Percentiles rank a stretch among this genome's conserved stretches.
Conservation (phyloP, 208 protist genomes). For the Trypanosoma brucei region DNA sequence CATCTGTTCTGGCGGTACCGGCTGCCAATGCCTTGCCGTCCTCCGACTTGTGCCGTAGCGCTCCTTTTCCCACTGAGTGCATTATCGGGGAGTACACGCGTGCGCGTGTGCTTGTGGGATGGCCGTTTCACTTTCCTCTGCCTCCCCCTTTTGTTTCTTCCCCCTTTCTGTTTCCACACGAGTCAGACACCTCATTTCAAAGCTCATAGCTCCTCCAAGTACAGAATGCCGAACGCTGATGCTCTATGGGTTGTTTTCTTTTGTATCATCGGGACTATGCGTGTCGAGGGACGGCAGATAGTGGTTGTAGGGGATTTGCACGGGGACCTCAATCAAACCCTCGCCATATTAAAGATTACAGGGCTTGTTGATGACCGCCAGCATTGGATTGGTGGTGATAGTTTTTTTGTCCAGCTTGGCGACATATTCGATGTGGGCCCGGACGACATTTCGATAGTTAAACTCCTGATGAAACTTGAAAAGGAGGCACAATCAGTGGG, state of each 20-base stretch:
- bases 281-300: constrained; percentile 44
- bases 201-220: too few relatives aligned
- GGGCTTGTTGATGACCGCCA: constrained; percentile 63
- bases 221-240: background rate
- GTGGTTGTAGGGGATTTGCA: constrained; percentile 84
- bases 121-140: too few relatives aligned
- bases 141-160: background rate
- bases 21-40: background rate
- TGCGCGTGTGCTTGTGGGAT: too few relatives aligned
- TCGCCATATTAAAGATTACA: constrained; percentile 57
- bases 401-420: constrained; percentile 83
- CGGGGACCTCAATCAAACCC: constrained; percentile 80
- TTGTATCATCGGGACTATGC: background rate
- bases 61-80: too few relatives aligned
- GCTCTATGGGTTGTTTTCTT: constrained; percentile 14
- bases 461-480: constrained; percentile 75
- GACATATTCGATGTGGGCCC: constrained; percentile 91
- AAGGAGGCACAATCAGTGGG: constrained; percentile 52
- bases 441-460: constrained; percentile 72
- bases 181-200: background rate
- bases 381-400: constrained; percentile 76
- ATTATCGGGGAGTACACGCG: too few relatives aligned
- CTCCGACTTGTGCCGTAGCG: background rate
- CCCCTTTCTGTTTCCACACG: background rate
- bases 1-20: too few relatives aligned